These are phyloP conservation scores for Lasiodiplodia sp. DNA, from an alignment of 2,329 filamentous ascomycete species.

Conservation along the genomic window DNA sequence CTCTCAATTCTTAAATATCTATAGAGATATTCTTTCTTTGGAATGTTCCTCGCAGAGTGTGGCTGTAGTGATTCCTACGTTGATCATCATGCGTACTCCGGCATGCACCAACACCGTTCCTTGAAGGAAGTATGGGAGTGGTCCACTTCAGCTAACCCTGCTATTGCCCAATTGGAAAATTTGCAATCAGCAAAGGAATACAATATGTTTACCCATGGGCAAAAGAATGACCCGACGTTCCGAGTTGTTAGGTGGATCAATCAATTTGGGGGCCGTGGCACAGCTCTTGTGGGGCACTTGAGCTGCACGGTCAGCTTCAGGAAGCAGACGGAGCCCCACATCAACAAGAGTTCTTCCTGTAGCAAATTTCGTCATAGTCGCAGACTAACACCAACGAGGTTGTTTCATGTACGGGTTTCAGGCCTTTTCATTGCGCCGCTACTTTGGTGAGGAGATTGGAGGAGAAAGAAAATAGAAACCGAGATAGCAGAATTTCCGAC, in stretches of 20 bases:
- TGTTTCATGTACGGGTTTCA: too few relatives aligned
- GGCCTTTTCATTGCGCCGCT: too few relatives aligned
- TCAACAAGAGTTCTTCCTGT: background rate
- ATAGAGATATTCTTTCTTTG: background rate
- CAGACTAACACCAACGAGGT: too few relatives aligned
- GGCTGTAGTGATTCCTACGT: background rate
- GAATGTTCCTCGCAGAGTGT: background rate
- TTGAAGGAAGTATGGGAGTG: background rate
- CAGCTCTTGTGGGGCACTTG: background rate
- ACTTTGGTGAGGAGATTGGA: too few relatives aligned
- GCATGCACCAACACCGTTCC: background rate
- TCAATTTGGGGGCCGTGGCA: background rate
- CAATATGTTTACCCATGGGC: background rate
- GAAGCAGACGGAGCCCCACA: background rate
- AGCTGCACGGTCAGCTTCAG: background rate
- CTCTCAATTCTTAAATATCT: background rate
- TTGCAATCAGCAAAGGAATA: background rate
- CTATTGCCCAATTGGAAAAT: background rate
- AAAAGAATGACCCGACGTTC: background rate
- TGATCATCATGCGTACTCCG: too few relatives aligned
- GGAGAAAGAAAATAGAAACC: too few relatives aligned
- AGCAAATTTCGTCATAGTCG: too few relatives aligned
- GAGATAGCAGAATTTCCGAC: too few relatives aligned
- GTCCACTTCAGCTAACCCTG: background rate
- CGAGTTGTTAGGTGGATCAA: background rate